Evolutionary conservation across 495 filamentous ascomycete genomes (phyloP), one percentile per base, ranked within the genome.

Genomic region (Talaromyces nanjingensis): DNA sequence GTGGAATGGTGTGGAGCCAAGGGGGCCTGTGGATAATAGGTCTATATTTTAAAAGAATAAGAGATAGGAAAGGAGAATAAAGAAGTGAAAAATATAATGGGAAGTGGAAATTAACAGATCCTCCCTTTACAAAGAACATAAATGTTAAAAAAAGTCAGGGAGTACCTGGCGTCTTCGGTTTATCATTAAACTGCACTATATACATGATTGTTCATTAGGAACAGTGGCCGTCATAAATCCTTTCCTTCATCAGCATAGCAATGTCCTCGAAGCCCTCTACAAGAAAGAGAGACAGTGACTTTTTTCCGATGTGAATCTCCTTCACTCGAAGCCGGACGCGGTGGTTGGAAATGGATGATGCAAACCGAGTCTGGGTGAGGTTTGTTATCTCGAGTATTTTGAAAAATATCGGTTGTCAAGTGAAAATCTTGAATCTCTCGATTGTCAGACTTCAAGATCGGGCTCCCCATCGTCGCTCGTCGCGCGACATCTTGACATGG

Each of bases 401-500:
- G 42, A 29, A 47, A 60, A 31, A 49, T 27, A 61, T 61, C 45
- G 45, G 45, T 22, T 49, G 45, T 49, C 45, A 49, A 49, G 45
- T 49, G 6, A 5, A 22, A 18, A 49, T 49, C 45, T 9, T 49
- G n/a, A 20, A 20, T 49, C 45, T 22, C n/a, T 20, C 29, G 29
- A 31, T 31, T 20, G 6, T 20, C 22, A 12, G 8, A 25, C 6
- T 52, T 64, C 63, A 64, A 12, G 63, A 64, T 14, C 63, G 9
- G 14, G 47, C 11, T 18, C 55, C 63, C 81, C 81, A 84, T 61
- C 81, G 74, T 62, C 79, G 71, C 65, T 84, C 81, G 34, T 84
- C 81, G 29, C 73, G 74, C 49, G 76, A 72, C 65, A 84, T 71
- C 71, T 81, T 84, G 37, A 71, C 75, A 65, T 83, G 78, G 27